phyloP scores from a whole-genome alignment of 768 basidiomycete genomes.

The Lactarius sanguifluus region DNA sequence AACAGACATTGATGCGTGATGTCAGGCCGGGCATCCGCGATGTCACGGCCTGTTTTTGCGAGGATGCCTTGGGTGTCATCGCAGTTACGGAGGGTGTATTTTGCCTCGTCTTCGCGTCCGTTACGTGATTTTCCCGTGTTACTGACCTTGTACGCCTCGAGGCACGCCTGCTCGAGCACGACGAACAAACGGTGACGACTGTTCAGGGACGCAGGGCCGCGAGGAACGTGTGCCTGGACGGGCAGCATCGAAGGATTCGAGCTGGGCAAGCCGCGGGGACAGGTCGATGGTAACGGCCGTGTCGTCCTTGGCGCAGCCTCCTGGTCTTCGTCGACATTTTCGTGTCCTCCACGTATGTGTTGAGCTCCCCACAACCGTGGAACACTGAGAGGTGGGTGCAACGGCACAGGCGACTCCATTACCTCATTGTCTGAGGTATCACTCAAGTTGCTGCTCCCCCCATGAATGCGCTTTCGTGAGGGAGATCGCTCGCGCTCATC shows the following conservation, averaged over 20 bases:
- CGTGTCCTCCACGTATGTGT: constrained; percentile 4
- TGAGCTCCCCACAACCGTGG: neutral
- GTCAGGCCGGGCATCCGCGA: constrained; percentile 98
- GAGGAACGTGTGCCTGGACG: constrained; percentile 74
- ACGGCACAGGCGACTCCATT: constrained; percentile 39
- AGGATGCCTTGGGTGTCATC: constrained; percentile 99
- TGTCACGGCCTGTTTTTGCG: constrained; percentile 96
- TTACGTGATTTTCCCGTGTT: constrained; percentile 53
- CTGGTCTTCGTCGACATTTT: constrained; percentile 46
- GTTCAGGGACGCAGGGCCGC: constrained; percentile 46
- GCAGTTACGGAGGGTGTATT: constrained; percentile 96
- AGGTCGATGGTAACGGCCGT: constrained; percentile 40
- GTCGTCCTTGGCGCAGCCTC: constrained; percentile 45
- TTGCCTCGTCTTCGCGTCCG: constrained; percentile 70
- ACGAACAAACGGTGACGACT: constrained; percentile 78
- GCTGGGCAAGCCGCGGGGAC: constrained; percentile 37
- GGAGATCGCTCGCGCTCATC: constrained; percentile 54
- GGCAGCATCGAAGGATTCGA: constrained; percentile 82
- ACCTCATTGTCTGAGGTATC: constrained; percentile 44
- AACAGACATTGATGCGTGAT: constrained; percentile 99
- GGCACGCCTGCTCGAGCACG: constrained; percentile 88
- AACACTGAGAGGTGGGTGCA: neutral
- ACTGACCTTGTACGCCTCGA: constrained; percentile 90
- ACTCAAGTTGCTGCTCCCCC: constrained; percentile 25
- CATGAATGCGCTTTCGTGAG: constrained; percentile 40